Evolutionary conservation across 2,329 filamentous ascomycete species (phyloP).

Genomic region (Mariannaea elegans): DNA sequence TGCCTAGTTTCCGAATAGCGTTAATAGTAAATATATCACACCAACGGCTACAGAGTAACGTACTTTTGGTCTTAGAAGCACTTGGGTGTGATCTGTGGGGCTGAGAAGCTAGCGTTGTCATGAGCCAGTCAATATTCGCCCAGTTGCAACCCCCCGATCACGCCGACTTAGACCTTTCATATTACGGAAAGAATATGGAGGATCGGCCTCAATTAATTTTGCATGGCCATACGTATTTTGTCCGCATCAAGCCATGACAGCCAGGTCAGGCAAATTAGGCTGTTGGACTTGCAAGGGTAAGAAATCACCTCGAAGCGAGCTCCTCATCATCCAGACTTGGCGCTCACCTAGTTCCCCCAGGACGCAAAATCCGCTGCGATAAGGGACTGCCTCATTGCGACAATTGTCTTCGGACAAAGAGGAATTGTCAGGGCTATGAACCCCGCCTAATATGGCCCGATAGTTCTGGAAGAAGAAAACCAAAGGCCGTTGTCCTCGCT

Average conservation of each 20-base stretch:
- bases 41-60: no score
- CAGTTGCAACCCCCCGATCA: no score
- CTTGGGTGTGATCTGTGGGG: no score
- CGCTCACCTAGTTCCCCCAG: constrained; percentile 42
- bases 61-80: no score
- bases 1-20: no score
- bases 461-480: constrained; percentile 54
- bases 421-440: constrained; percentile 55
- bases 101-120: no score
- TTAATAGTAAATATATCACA: no score
- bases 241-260: neutral
- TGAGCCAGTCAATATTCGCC: no score
- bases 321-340: no score
- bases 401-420: constrained; percentile 53
- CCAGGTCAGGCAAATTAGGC: constrained; percentile 14
- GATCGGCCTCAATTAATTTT: neutral
- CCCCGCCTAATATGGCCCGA: constrained; percentile 59
- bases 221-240: neutral
- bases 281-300: constrained; percentile 30
- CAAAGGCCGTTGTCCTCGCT: neutral
- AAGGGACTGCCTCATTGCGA: constrained; percentile 52
- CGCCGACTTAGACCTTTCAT: no score
- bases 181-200: neutral
- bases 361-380: constrained; percentile 59
- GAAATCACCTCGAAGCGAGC: no score